A percentile compares a stretch with the other conserved stretches of the same genome.
Evolutionary conservation across 1,284 basidiomycete genomes (phyloP).

Genomic region (Amylostereum areolatum): DNA sequence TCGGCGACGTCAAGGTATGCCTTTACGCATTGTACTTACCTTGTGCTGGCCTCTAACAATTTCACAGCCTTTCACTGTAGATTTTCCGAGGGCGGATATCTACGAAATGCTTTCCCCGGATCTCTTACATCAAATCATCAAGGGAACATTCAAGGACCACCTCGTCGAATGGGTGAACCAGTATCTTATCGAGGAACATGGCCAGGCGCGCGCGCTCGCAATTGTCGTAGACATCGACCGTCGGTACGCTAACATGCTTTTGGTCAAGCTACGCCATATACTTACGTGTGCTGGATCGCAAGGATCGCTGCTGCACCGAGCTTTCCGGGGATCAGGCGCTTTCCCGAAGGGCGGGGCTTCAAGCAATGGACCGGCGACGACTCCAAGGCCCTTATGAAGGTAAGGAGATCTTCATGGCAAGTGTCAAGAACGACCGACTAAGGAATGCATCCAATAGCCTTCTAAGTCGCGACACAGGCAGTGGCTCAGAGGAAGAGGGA

Average conservation of each 20-base stretch:
- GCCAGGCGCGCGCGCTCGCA: constrained; percentile 9
- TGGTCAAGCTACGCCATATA: too few relatives aligned
- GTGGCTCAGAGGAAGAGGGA: too few relatives aligned
- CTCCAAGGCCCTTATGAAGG: constrained; percentile 11
- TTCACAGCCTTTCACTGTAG: constrained; percentile 28
- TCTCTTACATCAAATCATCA: constrained; percentile 33
- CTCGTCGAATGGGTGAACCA: constrained; percentile 27
- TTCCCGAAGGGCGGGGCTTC: constrained; percentile 13
- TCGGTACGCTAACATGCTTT: too few relatives aligned
- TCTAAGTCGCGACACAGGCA: too few relatives aligned
- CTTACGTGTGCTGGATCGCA: too few relatives aligned
- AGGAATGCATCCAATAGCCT: too few relatives aligned
- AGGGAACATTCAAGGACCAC: constrained; percentile 33
- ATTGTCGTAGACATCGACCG: constrained; percentile 28
- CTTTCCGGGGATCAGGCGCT: constrained; percentile 9
- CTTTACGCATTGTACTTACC: too few relatives aligned
- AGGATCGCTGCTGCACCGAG: constrained; percentile 10
- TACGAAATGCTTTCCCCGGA: constrained; percentile 28
- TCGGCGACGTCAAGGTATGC: neutral
- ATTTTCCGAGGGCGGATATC: constrained; percentile 28
- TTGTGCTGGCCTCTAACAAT: too few relatives aligned
- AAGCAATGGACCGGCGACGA: constrained; percentile 15
- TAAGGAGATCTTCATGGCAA: too few relatives aligned
- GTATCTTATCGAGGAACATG: constrained; percentile 18
- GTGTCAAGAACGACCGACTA: too few relatives aligned